These are phyloP conservation scores for Peltaster fructicola DNA, from an alignment of 2,329 filamentous ascomycete species.

Conservation along the genomic window DNA sequence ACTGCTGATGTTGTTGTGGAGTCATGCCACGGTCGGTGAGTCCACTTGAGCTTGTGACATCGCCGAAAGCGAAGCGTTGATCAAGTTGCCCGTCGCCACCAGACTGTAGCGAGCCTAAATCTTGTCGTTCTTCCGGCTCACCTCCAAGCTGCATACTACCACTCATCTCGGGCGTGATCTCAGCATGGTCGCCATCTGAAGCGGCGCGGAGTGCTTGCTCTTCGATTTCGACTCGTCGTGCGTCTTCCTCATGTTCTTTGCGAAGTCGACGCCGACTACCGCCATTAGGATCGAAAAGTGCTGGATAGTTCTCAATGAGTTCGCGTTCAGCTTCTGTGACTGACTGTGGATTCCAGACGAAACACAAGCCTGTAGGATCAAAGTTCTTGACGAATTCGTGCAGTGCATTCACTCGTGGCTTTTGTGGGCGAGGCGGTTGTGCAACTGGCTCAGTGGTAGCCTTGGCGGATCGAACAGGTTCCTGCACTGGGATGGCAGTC, in stretches of 20 bases:
- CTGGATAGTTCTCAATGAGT: conserved; percentile 44
- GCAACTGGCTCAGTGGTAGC: conserved; percentile 8
- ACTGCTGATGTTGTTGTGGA: conserved; percentile 54
- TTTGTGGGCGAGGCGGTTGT: conserved; percentile 5
- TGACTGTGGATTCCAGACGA: conserved; percentile 25
- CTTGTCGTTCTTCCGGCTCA: conserved; percentile 62
- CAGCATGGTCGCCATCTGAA: conserved; percentile 30
- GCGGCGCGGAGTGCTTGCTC: conserved; percentile 30
- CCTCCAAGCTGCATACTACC: conserved; percentile 80
- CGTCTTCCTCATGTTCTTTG: conserved; percentile 43
- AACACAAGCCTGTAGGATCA: conserved; percentile 29
- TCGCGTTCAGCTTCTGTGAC: conserved; percentile 31
- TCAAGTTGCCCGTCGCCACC: conserved; percentile 14
- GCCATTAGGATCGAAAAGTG: conserved; percentile 66
- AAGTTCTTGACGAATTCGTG: conserved; percentile 22
- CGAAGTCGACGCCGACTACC: conserved; percentile 65
- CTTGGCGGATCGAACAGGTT: conserved; percentile 19
- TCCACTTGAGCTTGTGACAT: conserved; percentile 34
- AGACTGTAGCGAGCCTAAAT: conserved; percentile 44
- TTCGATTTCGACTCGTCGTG: conserved; percentile 36
- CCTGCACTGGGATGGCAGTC: conserved; percentile 17
- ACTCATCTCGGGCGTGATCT: conserved; percentile 58
- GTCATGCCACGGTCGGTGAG: conserved; percentile 57
- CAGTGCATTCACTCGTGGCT: conserved; percentile 12
- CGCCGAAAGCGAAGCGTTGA: conserved; percentile 15